A percentile compares a stretch with the other conserved stretches of the same genome.
phyloP scores from a whole-genome alignment of 2,329 filamentous ascomycete species.

The Metarhizium humberi region DNA sequence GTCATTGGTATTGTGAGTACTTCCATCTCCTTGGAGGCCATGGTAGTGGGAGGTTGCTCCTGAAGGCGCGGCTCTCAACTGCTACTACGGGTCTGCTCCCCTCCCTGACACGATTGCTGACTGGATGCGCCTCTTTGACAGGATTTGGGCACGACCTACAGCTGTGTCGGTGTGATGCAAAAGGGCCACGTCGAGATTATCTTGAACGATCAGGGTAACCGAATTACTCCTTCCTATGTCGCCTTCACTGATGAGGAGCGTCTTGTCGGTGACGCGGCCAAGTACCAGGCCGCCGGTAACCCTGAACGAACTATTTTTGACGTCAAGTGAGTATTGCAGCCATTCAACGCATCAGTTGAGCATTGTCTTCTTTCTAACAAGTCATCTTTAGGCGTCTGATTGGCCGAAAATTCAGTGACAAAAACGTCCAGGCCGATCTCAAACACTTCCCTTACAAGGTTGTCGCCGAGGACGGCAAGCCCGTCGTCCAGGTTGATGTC shows the following conservation, averaged over 20 bases:
- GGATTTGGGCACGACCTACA: slow-evolving; percentile 82
- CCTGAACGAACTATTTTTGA: slow-evolving; percentile 69
- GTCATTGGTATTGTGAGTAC: slow-evolving; percentile 79
- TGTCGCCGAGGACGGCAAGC: slow-evolving; percentile 81
- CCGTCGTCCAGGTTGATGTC: slow-evolving; percentile 68
- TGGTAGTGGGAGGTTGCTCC: neutral
- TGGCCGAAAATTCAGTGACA: slow-evolving; percentile 73
- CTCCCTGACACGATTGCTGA: neutral
- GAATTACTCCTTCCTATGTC: slow-evolving; percentile 91
- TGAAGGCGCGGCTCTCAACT: neutral
- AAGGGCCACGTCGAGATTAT: slow-evolving; percentile 93
- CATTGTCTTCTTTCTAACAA: neutral
- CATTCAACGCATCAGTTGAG: neutral
- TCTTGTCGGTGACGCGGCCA: slow-evolving; percentile 92
- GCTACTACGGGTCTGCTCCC: neutral
- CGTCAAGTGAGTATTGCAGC: slow-evolving; percentile 57
- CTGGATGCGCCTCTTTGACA: slow-evolving; percentile 14
- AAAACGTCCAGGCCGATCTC: slow-evolving; percentile 82
- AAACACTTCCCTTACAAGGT: slow-evolving; percentile 99
- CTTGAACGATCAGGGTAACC: slow-evolving; percentile 94
- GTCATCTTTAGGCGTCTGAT: slow-evolving; percentile 58
- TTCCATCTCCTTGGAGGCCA: neutral
- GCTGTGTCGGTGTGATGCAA: slow-evolving; percentile 92
- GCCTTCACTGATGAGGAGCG: slow-evolving; percentile 96
- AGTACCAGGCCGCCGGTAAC: slow-evolving; percentile 86